Base-by-base conservation (phyloP, 345 rosid species). In the Pugionium dolabratum region DNA sequence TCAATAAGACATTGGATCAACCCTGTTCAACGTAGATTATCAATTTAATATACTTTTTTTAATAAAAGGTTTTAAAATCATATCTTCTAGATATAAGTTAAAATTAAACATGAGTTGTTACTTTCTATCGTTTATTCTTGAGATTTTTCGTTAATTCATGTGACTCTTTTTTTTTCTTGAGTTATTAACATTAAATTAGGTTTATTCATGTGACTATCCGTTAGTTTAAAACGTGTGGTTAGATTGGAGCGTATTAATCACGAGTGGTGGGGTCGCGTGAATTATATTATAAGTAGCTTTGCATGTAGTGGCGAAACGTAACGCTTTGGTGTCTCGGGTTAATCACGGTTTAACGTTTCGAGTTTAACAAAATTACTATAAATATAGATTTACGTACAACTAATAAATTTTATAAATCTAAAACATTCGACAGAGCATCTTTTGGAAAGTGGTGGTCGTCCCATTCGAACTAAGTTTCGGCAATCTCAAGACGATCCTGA, bases 381-480 rank as follows among this genome's bases (percentile, higher is more conserved):
- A 57, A 66, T 66, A 36, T 51, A 31, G 8, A 31, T 10, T 66
- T 51, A 66, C 57, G 67, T 65, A 66, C 67, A 59, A 73, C 59
- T 35, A 35, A 43, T 65, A 65, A 40, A 51, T 66, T 57, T 18
- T 52, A 34, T 66, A 6, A 51, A 65, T 58, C 51, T 41, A 59
- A 52, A 66, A 66, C 57, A 58, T 73, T 53, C 64, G 68, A 66
- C 87, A 80, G 88, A 74, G 93, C 93, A 85, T 88, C 90, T 86
- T 86, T 88, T 79, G 87, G 78, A 88, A 91, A 91, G 91, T 83
- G 94, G 82, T 86, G 88, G 90, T 82, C 85, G 85, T 83, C 85
- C 83, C 77, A 67, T 79, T 76, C 84, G 72, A 84, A 72, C 85
- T 74, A 27, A 45, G 72, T 59, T 66, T 66, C 79, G 71, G 73